Percentiles rank a stretch among this genome's conserved stretches.
These are phyloP conservation scores for Quercus gilva DNA, from an alignment of 306 rosid species.

Conservation along the genomic window DNA sequence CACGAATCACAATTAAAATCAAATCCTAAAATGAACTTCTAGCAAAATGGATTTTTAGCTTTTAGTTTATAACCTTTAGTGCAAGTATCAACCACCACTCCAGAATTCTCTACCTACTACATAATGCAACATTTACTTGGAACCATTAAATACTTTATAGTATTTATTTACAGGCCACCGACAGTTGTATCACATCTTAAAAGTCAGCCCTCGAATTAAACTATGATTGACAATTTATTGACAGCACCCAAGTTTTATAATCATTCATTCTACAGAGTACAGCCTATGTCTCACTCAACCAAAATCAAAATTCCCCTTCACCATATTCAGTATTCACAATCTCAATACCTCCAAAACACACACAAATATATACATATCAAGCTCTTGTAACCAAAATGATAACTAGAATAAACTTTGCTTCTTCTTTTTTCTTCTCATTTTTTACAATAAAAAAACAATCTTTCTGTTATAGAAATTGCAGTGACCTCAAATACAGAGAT, in stretches of 20 bases:
- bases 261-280: neutral
- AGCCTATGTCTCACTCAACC: neutral
- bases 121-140: neutral
- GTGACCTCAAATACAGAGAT: neutral
- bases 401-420: conserved; percentile 5
- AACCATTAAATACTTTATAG: neutral
- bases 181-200: neutral
- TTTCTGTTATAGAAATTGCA: neutral
- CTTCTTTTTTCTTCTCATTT: neutral
- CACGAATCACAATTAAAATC: neutral
- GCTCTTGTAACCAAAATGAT: neutral
- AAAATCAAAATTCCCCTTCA: neutral
- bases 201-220: neutral
- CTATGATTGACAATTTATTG: neutral
- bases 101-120: neutral
- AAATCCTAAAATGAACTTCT: neutral
- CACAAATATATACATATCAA: neutral
- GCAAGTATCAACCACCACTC: neutral
- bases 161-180: neutral
- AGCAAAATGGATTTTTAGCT: neutral
- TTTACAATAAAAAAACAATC: neutral
- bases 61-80: too few relatives aligned
- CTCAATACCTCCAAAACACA: neutral
- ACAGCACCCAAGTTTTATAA: neutral
- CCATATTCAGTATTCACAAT: neutral